Percentiles rank a stretch among this genome's conserved stretches.
Evolutionary conservation across 1,284 basidiomycete species (phyloP).

Genomic region (Abortiporus biennis): DNA sequence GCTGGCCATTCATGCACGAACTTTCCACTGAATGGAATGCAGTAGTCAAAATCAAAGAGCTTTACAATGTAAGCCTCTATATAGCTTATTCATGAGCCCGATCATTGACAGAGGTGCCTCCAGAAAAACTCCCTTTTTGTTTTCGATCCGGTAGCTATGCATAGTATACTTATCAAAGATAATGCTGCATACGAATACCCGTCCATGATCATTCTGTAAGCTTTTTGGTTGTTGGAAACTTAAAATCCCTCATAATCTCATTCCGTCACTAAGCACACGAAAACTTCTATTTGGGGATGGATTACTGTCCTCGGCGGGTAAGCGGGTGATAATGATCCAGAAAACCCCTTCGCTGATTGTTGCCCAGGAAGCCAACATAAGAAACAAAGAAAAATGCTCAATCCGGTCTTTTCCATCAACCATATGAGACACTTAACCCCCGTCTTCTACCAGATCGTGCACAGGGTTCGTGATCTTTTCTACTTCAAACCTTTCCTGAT

Average conservation of each 20-base stretch:
- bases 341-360: background rate
- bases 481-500: background rate
- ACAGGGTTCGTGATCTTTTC: background rate
- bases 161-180: slow-evolving; percentile 11
- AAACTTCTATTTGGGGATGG: background rate
- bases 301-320: slow-evolving; percentile 1
- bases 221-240: background rate
- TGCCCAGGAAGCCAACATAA: slow-evolving; percentile 1
- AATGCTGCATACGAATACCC: slow-evolving; percentile 7
- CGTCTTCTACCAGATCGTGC: slow-evolving; percentile 5
- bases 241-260: background rate
- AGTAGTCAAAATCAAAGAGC: background rate
- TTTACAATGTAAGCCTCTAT: slow-evolving; percentile 2
- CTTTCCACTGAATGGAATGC: background rate
- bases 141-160: slow-evolving; percentile 11
- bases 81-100: slow-evolving; percentile 1
- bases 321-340: background rate
- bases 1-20: slow-evolving; percentile 12
- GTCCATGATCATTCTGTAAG: background rate
- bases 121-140: slow-evolving; percentile 10
- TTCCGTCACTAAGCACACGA: background rate
- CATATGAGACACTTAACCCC: slow-evolving; percentile 8
- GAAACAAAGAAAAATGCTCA: slow-evolving; percentile 3
- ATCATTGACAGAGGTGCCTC: slow-evolving; percentile 13
- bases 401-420: slow-evolving; percentile 6